A percentile compares a stretch with the other conserved stretches of the same genome.
Conservation (phyloP, 805 yeast genomes). For the Wickerhamomyces ciferrii region DNA sequence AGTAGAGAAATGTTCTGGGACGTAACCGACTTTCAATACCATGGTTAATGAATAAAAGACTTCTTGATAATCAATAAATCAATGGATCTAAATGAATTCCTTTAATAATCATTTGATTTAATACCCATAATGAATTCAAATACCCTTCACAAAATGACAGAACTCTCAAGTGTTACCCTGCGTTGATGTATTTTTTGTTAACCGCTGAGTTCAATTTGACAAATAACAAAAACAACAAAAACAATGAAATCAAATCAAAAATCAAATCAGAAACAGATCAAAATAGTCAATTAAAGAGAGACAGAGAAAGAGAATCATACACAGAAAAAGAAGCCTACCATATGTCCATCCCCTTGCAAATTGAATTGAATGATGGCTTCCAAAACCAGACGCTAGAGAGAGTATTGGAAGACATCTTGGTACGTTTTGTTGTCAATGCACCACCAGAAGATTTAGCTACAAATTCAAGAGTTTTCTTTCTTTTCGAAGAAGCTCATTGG, state of each 20-base stretch:
- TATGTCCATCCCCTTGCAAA: conserved; percentile 66
- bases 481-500: conserved; percentile 98
- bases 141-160: too few relatives aligned
- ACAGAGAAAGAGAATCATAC: neutral
- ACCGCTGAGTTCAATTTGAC: neutral
- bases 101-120: too few relatives aligned
- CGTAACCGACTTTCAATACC: conserved; percentile 61
- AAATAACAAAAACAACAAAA: neutral
- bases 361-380: conserved; percentile 50
- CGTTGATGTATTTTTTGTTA: neutral
- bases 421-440: conserved; percentile 84
- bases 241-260: neutral
- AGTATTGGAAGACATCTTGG: conserved; percentile 80
- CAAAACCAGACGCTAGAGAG: conserved; percentile 64
- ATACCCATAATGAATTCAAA: too few relatives aligned
- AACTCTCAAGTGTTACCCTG: neutral
- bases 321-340: neutral
- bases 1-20: conserved; percentile 91
- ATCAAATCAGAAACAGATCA: neutral
- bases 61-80: too few relatives aligned
- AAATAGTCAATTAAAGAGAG: neutral
- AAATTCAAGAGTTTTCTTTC: conserved; percentile 78
- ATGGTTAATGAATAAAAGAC: too few relatives aligned
- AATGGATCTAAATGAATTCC: too few relatives aligned
- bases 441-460: conserved; percentile 88